Evolutionary conservation across 768 basidiomycete genomes (phyloP), one percentile per base, ranked within the genome.

Genomic region (Boletus huronensis): DNA sequence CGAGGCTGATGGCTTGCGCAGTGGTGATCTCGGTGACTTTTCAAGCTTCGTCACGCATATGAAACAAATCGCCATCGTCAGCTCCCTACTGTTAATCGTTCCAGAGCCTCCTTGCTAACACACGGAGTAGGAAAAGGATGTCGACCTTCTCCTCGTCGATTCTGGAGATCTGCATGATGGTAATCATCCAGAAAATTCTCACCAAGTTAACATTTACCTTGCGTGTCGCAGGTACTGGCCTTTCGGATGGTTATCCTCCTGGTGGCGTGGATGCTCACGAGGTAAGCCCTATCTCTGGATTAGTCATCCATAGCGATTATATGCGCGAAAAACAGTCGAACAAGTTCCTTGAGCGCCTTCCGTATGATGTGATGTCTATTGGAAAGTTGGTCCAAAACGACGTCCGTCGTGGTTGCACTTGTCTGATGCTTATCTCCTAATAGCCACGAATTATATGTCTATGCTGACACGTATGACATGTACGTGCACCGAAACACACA

Each of bases 1-100:
- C 3, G 44, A 58, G 10, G 5, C 44, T 51, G 35, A 52, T 11
- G 26, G 4, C 14, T 28, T 53, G 8, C 34, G 7, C 51, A 76
- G 79, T 54, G 84, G 82, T 14, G 82, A 85, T 63, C 77, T 85
- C 26, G 93, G 91, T n/a, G 90, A 92, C 60, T 88, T 94, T 65
- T 78, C 86, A 36, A 90, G 88, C n/a, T 97, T 95, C 59, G 86
- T 91, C 14, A 61, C 80, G 2, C 89, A 90, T 55, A 87, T 95
- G 86, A 90, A 93, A 72, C 64, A 79, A 34, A 75, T 87, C 40
- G 92, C 93, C 4, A 49, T 78, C 44, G 85, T 84, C 55, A 32
- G 75, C 58, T 9, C 6, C 34, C 29, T 28, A 4, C 17, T 19
- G 3, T 28, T 9, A 8, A 16, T 36, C 26, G 4, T 36, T 52